Base-by-base conservation (phyloP, 768 basidiomycete genomes). In the Brasilioporus rufonigricans region DNA sequence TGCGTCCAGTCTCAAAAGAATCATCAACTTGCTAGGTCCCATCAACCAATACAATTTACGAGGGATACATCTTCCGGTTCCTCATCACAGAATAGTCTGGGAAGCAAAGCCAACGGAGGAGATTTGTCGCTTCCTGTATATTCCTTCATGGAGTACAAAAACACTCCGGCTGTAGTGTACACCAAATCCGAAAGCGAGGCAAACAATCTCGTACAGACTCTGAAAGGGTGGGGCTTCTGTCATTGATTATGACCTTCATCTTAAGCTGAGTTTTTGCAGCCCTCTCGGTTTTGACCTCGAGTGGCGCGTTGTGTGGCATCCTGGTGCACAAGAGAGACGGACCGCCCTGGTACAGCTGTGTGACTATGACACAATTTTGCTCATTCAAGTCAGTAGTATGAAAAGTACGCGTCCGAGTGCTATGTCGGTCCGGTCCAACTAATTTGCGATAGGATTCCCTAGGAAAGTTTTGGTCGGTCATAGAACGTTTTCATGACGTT, bases 211-310 rank as follows among this genome's bases (percentile, higher is more conserved):
- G 70, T 74, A 1, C 65, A 66, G 39, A 62, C 55, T 2, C 60
- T 81, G 19, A 65, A 67, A 44, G 73, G 79, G 73, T 76, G 46
- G 60, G 73, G 35, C 14, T 18, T 12, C 16, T n/a, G 5, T 19
- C 3, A 9, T 26, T 24, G 4, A 5, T 21, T 31, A 38, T 44
- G 29, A 13, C n/a, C n/a, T n/a, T n/a, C 23, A 3, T 40, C 46
- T 11, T 16, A 13, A 3, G 32, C 47, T 53, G 41, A 58, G n/a
- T 16, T 52, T 52, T 32, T 39, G 9, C 31, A 80, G 79, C 2
- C 75, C 80, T 10, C 41, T 81, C 11, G 80, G 81, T 8, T 78
- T 81, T 27, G 80, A 81, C 64, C 68, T 81, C 39, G 80, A 81
- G 60, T 81, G 80, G 80, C 65, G 70, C 16, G 71, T 77, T 19